Evolutionary conservation across 2,329 filamentous ascomycete genomes (phyloP).

Genomic region (Sphaerulina vaccinii): DNA sequence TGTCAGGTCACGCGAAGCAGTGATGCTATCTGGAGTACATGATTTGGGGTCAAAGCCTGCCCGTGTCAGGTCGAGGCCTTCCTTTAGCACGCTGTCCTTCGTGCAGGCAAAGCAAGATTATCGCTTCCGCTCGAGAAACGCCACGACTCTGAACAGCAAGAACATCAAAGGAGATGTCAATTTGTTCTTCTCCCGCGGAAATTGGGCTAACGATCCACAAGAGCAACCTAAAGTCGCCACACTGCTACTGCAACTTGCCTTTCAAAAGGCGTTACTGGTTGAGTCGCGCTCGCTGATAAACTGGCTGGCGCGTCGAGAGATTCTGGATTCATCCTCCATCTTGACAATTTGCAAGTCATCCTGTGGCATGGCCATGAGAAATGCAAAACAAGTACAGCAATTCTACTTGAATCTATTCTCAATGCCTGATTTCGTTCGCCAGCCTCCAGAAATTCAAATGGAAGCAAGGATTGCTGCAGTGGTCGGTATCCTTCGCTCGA

Average conservation of each 20-base stretch:
- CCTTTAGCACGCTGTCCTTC: background rate
- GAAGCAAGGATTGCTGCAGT: background rate
- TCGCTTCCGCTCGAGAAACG: background rate
- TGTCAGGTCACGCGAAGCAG: background rate
- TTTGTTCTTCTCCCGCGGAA: background rate
- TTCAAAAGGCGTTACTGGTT: background rate
- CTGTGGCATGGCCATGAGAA: background rate
- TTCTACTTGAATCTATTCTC: background rate
- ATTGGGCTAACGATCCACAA: background rate
- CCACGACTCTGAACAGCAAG: background rate
- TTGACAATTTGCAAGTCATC: conserved; percentile 1
- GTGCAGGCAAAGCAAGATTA: background rate
- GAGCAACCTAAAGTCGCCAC: background rate
- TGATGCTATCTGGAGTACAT: background rate
- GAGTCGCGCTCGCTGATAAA: background rate
- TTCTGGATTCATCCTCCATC: background rate
- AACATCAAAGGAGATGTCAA: background rate
- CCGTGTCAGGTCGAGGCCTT: background rate
- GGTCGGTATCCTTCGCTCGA: background rate
- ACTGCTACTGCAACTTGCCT: background rate
- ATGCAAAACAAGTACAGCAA: background rate
- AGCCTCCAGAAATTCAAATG: background rate
- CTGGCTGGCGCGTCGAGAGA: background rate
- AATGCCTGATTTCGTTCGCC: background rate
- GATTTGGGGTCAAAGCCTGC: background rate